Evolutionary conservation across 1,139 yeast genomes (phyloP).

Genomic region (Hansenula lynferdii): DNA sequence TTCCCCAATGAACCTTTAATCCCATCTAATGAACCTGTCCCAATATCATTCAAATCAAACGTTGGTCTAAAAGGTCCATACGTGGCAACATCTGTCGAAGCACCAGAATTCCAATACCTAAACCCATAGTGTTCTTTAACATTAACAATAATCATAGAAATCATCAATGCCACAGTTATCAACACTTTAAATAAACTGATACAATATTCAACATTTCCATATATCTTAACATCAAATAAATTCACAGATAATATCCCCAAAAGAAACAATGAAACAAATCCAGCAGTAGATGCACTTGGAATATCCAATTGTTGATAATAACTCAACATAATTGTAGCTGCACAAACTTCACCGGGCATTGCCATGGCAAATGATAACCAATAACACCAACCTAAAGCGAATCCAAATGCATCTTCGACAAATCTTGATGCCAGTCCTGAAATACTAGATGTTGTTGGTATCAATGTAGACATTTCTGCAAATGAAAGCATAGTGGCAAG

Average conservation of each 20-base stretch:
- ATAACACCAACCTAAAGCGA: slow-evolving; percentile 74
- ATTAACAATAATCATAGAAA: slow-evolving; percentile 62
- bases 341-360: slow-evolving; percentile 75
- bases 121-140: slow-evolving; percentile 56
- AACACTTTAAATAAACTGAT: slow-evolving; percentile 58
- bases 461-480: slow-evolving; percentile 83
- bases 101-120: slow-evolving; percentile 54
- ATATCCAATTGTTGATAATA: slow-evolving; percentile 53
- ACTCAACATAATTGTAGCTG: slow-evolving; percentile 70
- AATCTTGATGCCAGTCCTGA: slow-evolving; percentile 73
- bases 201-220: slow-evolving; percentile 71
- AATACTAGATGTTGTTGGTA: slow-evolving; percentile 79
- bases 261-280: slow-evolving; percentile 63
- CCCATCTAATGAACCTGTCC: slow-evolving; percentile 40
- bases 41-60: slow-evolving; percentile 52
- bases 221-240: slow-evolving; percentile 61
- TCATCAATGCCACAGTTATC: slow-evolving; percentile 48
- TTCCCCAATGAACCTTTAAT: slow-evolving; percentile 63
- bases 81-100: slow-evolving; percentile 45
- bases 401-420: slow-evolving; percentile 83
- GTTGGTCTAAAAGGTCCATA: slow-evolving; percentile 75
- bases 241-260: slow-evolving; percentile 43
- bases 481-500: slow-evolving; percentile 67
- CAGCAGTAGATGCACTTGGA: slow-evolving; percentile 51
- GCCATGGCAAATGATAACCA: slow-evolving; percentile 73